These are phyloP conservation scores for Hypoxylon sp. DNA, from an alignment of 2,329 filamentous ascomycete genomes.

Conservation along the genomic window DNA sequence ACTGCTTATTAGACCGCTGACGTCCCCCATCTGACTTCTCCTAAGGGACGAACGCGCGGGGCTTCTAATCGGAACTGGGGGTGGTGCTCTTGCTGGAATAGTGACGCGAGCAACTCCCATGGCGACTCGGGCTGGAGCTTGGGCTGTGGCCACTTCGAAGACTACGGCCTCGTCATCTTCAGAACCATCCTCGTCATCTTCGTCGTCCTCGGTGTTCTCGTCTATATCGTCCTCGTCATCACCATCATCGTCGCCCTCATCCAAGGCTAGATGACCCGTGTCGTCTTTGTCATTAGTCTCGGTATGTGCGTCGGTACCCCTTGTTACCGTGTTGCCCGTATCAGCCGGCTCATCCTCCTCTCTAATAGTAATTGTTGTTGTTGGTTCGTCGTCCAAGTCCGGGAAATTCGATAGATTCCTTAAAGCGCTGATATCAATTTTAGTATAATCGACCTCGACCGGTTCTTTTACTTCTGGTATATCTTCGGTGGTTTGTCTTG, in stretches of 20 bases:
- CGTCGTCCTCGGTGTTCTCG: conserved; percentile 57
- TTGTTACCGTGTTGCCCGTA: conserved; percentile 3
- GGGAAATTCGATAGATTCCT: conserved; percentile 55
- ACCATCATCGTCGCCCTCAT: conserved; percentile 34
- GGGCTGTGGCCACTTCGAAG: conserved; percentile 69
- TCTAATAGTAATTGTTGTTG: conserved; percentile 26
- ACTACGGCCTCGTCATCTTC: conserved; percentile 70
- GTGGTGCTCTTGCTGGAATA: conserved; percentile 81
- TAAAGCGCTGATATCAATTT: conserved; percentile 62
- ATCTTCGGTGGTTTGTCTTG: conserved; percentile 52
- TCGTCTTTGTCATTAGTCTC: conserved; percentile 8
- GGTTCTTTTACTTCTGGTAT: conserved; percentile 51
- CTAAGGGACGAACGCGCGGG: conserved; percentile 68
- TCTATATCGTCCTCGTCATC: conserved; percentile 47
- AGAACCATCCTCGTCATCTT: conserved; percentile 56
- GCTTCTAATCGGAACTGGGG: conserved; percentile 79
- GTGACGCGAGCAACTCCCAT: conserved; percentile 73
- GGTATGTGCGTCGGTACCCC: conserved; percentile 7
- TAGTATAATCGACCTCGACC: conserved; percentile 66
- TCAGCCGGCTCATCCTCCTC: conserved; percentile 21
- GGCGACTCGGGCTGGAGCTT: conserved; percentile 64
- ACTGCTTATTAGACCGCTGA: conserved; percentile 56
- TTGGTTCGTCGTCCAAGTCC: conserved; percentile 46
- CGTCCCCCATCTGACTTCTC: conserved; percentile 67
- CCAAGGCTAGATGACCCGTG: not conserved